Evolutionary conservation across 2,329 filamentous ascomycete genomes (phyloP), one percentile per base, ranked within the genome.

Genomic region (Nigrospora sphaerica): DNA sequence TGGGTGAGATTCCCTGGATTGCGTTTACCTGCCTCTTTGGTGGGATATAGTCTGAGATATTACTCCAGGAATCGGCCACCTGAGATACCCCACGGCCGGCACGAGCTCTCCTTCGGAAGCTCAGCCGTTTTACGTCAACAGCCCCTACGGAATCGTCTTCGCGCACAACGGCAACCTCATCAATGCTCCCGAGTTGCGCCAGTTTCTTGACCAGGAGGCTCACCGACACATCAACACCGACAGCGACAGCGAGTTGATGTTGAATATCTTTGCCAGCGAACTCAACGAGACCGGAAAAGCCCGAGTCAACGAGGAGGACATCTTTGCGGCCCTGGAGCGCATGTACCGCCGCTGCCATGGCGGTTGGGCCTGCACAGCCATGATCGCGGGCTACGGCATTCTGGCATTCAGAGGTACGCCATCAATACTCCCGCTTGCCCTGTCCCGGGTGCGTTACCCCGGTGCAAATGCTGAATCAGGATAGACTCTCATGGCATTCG

Each of bases 231-330:
- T 86, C 71, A 50, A 50, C 40, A 49, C 50, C 7, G 49, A 52
- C 39, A 48, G 45, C 18, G 52, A 54, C 34, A 54, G 49, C 16
- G 57, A 61, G 33, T 49, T 59, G 12, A 54, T 57, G 79, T 68
- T 90, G 46, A 90, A 89, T 61, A 77, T 88, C 54, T 88, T 88
- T 54, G 86, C 86, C 36, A 82, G 85, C 62, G 86, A 88, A 63
- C 75, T 93, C 44, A 88, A 88, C 57, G 85, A 91, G 68, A 90
- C 86, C 12, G 86, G 86, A 54, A 93, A 95, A 68, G 84, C 86
- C 45, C 84, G 88, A 70, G 85, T 90, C 55, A 93, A 93, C 60
- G 75, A 81, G 46, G 83, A 86, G 50, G 88, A 95, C 65, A 79
- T 91, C 57, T 93, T 93, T 68, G 78, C 75, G 38, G 81, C 84